Base-by-base conservation (phyloP, 495 filamentous ascomycete genomes). In the Daldinia decipiens region DNA sequence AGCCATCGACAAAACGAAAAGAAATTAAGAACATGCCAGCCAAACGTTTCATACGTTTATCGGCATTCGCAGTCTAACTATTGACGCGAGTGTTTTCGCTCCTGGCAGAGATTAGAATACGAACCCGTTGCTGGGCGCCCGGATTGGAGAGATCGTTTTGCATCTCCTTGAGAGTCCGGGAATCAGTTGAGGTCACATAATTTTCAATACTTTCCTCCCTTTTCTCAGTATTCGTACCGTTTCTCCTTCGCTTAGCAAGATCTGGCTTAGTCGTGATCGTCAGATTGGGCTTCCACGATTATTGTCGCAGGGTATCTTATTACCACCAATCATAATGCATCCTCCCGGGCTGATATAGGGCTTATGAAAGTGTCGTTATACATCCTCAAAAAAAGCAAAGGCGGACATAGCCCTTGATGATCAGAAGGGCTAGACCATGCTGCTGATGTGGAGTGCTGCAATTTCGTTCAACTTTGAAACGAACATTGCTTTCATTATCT, bases 141-240 rank as follows among this genome's bases (percentile, higher is more conserved):
- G 74, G 71, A 72, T 80, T 79, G 62, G 79, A 84, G 80, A 79
- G 72, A 69, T 80, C 81, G 81, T 83, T 72, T 81, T 82, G 81
- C 71, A 74, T 63, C 64, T 80, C 77, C 31, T 76, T 70, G 82
- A 83, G 65, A 82, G 72, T 72, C 59, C 74, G 80, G 80, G 81
- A 83, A 84, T 82, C 81, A 83, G 81, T 80, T 78, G 82, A 82
- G 80, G 81, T 81, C 74, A 84, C 82, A 84, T 81, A 40, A 26
- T 55, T 47, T 45, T 58, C 59, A 36, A 36, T 13, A 36, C 12
- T 36, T 1, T 36, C 13, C 12, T 36, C 34, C 13, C 12, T 36
- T 1, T 36, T 36, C 12, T 36, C 34, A 53, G 61, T 61, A 51
- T 68, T 58, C 40, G 71, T 77, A 65, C 70, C 61, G 72, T 67